Evolutionary conservation across 768 basidiomycete genomes (phyloP).

Genomic region (Kwoniella sp.): DNA sequence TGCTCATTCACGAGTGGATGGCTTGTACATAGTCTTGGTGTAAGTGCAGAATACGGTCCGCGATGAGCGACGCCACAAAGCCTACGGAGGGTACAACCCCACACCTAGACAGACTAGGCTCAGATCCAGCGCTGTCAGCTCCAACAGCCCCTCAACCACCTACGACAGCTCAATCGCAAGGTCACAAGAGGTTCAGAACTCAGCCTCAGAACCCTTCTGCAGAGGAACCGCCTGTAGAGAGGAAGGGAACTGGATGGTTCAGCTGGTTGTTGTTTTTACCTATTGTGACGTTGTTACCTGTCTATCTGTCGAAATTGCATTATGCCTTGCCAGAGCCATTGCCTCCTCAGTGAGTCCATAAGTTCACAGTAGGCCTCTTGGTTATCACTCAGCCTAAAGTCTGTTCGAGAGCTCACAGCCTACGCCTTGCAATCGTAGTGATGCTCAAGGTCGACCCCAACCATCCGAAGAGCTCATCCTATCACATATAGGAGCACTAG

Average conservation of each 20-base stretch:
- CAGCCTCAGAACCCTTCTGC: background rate
- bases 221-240: slow-evolving; percentile 14
- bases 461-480: slow-evolving; percentile 45
- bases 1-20: too few relatives aligned
- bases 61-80: background rate
- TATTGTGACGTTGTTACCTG: slow-evolving; percentile 24
- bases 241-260: background rate
- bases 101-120: background rate
- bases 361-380: too few relatives aligned
- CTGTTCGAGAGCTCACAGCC: too few relatives aligned
- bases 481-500: slow-evolving; percentile 58
- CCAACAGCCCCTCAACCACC: background rate
- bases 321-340: slow-evolving; percentile 24
- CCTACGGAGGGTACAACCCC: background rate
- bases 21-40: too few relatives aligned
- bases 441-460: slow-evolving; percentile 37
- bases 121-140: background rate
- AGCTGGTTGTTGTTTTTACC: slow-evolving; percentile 22
- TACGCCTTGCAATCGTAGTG: too few relatives aligned
- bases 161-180: background rate
- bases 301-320: slow-evolving; percentile 24
- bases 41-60: too few relatives aligned
- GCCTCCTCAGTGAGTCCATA: slow-evolving; percentile 12
- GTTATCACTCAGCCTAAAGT: too few relatives aligned
- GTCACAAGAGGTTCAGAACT: background rate